Conservation (phyloP, 1,139 yeast genomes). For the Yamadazyma dendronema region DNA sequence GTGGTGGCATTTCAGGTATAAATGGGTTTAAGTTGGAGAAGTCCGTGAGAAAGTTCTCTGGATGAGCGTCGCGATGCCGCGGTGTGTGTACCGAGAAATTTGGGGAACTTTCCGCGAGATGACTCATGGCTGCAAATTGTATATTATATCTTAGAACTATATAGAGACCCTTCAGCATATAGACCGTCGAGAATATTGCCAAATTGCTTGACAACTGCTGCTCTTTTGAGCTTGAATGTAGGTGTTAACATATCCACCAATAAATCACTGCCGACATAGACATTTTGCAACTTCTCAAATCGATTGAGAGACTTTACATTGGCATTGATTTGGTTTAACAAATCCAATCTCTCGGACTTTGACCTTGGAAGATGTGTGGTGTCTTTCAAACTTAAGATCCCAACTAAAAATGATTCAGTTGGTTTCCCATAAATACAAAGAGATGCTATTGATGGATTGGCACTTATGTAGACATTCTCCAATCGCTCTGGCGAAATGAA, state of each 20-base stretch:
- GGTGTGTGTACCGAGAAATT: background rate
- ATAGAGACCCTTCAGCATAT: conserved; percentile 53
- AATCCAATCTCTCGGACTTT: background rate
- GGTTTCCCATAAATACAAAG: conserved; percentile 54
- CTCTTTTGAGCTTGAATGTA: conserved; percentile 35
- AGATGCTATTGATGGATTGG: conserved; percentile 28
- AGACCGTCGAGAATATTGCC: conserved; percentile 42
- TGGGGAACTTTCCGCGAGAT: too few species aligned
- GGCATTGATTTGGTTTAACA: conserved; percentile 19
- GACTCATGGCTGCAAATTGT: background rate
- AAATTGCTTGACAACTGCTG: conserved; percentile 38
- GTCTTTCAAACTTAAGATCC: conserved; percentile 50
- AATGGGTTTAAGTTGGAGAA: conserved; percentile 13
- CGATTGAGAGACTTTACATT: conserved; percentile 25
- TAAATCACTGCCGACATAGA: conserved; percentile 34
- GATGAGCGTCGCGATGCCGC: background rate
- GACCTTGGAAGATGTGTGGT: background rate
- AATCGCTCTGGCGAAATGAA: conserved; percentile 37
- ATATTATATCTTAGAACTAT: conserved; percentile 3
- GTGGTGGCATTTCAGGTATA: conserved; percentile 58
- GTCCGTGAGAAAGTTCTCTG: background rate
- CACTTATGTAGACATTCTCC: conserved; percentile 31
- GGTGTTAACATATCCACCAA: conserved; percentile 40
- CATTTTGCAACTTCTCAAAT: conserved; percentile 32
- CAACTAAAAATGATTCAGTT: conserved; percentile 54